Percentiles rank a stretch among this genome's conserved stretches.
Conservation (phyloP, 2,329 filamentous ascomycete species). For the Trichoderma lentiforme region DNA sequence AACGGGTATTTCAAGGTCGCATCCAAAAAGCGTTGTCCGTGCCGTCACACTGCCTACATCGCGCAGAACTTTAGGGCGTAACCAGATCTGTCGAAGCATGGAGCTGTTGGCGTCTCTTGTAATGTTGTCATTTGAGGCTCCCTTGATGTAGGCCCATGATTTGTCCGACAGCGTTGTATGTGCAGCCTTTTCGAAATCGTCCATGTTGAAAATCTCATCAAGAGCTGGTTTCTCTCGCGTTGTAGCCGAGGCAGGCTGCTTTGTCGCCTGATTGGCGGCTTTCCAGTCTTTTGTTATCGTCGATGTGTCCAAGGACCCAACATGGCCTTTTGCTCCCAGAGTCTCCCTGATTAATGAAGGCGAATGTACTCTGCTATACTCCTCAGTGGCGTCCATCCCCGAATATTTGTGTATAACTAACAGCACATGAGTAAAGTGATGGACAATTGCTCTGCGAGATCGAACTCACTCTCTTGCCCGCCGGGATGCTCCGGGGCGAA, state of each 20-base stretch:
- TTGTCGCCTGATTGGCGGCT: neutral
- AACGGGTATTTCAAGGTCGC: constrained; percentile 10
- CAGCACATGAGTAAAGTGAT: neutral
- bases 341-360: constrained; percentile 11
- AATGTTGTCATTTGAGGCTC: constrained; percentile 8
- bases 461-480: constrained; percentile 2
- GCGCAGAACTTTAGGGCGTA: neutral
- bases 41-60: constrained; percentile 1
- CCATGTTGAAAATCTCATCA: constrained; percentile 2
- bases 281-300: constrained; percentile 2
- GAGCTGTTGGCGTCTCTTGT: constrained; percentile 11
- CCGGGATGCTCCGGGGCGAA: constrained; percentile 10
- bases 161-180: neutral
- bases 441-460: too few species aligned
- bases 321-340: neutral
- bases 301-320: neutral
- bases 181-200: constrained; percentile 12
- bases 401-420: constrained; percentile 3
- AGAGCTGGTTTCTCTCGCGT: neutral
- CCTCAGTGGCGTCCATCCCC: constrained; percentile 5
- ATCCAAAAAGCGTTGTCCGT: neutral
- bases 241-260: too few species aligned
- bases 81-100: constrained; percentile 8
- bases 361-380: constrained; percentile 7
- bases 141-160: constrained; percentile 5